A percentile compares a stretch with the other conserved stretches of the same genome.
phyloP scores from a whole-genome alignment of 2,329 filamentous ascomycete genomes.

The Periconia sp. region DNA sequence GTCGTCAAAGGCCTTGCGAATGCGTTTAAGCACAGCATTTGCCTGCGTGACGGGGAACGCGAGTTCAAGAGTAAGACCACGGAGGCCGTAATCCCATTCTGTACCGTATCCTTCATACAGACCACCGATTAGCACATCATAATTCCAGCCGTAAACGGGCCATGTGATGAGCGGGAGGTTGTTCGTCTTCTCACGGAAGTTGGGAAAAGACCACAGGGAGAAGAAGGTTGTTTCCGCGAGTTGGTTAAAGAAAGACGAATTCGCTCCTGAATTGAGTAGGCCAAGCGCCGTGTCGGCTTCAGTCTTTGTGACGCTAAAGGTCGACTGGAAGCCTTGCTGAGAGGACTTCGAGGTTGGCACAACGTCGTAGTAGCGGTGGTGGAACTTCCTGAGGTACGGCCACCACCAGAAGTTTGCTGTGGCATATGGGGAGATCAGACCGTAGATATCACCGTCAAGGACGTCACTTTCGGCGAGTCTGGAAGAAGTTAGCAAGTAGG shows the following conservation, averaged over 20 bases:
- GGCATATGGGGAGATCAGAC: conserved; percentile 57
- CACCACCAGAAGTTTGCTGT: conserved; percentile 63
- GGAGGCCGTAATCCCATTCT: conserved; percentile 59
- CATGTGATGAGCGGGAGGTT: conserved; percentile 51
- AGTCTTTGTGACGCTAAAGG: conserved; percentile 56
- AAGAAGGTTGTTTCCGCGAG: conserved; percentile 59
- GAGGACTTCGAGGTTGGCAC: conserved; percentile 47
- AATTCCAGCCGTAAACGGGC: conserved; percentile 62
- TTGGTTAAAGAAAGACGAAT: conserved; percentile 56
- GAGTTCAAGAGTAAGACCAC: conserved; percentile 58
- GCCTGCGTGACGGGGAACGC: conserved; percentile 59
- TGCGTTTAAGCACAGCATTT: conserved; percentile 57
- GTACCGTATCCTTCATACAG: conserved; percentile 56
- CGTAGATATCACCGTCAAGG: conserved; percentile 58
- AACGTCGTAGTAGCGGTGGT: conserved; percentile 61
- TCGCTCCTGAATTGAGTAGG: conserved; percentile 53
- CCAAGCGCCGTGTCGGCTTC: conserved; percentile 51
- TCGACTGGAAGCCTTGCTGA: conserved; percentile 60
- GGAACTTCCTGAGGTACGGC: conserved; percentile 59
- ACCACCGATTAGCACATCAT: conserved; percentile 61
- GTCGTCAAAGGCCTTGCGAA: conserved; percentile 57
- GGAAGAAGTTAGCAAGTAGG: neutral
- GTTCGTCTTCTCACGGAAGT: conserved; percentile 60
- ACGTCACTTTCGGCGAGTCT: conserved; percentile 53
- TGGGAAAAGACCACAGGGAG: conserved; percentile 56